Conservation (phyloP, 257 asterid genomes). For the Echites panduratus region DNA sequence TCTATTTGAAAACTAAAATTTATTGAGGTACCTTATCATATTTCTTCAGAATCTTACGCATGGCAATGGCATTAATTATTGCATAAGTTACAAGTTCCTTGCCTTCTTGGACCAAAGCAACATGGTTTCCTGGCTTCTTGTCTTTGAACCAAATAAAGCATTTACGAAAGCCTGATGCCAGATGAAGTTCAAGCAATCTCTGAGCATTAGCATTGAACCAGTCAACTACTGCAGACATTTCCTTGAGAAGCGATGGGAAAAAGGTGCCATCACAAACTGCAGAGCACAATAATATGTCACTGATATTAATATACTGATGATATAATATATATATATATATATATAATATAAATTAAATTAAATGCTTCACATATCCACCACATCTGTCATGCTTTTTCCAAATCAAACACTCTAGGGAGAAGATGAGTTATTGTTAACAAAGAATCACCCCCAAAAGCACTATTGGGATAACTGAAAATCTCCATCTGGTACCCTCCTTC, state of each 20-base stretch:
- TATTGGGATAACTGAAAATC: not conserved
- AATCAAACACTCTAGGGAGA: not conserved
- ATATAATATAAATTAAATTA: not conserved
- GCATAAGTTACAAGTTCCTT: constrained; percentile 74
- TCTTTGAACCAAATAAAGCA: constrained; percentile 60
- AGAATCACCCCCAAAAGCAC: not conserved
- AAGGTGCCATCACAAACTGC: constrained; percentile 93
- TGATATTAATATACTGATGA: not conserved
- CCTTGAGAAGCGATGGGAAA: constrained; percentile 75
- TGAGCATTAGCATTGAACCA: constrained; percentile 71
- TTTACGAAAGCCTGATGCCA: constrained; percentile 64
- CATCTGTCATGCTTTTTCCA: not conserved
- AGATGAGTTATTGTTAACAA: not conserved
- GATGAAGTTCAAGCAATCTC: constrained; percentile 63
- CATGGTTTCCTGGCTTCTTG: constrained; percentile 49
- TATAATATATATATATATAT: too few relatives aligned
- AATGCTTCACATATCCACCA: not conserved
- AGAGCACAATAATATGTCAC: constrained; percentile 3
- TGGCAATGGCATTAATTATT: constrained; percentile 70
- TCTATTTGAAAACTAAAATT: not conserved
- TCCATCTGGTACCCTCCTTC: not conserved
- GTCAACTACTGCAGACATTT: constrained; percentile 88
- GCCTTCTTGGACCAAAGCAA: constrained; percentile 65
- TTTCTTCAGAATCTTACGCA: constrained; percentile 94
- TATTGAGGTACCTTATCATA: constrained; percentile 57